Percentiles rank a stretch among this genome's conserved stretches.
phyloP scores from a whole-genome alignment of 768 basidiomycete genomes.

The Panus rudis region DNA sequence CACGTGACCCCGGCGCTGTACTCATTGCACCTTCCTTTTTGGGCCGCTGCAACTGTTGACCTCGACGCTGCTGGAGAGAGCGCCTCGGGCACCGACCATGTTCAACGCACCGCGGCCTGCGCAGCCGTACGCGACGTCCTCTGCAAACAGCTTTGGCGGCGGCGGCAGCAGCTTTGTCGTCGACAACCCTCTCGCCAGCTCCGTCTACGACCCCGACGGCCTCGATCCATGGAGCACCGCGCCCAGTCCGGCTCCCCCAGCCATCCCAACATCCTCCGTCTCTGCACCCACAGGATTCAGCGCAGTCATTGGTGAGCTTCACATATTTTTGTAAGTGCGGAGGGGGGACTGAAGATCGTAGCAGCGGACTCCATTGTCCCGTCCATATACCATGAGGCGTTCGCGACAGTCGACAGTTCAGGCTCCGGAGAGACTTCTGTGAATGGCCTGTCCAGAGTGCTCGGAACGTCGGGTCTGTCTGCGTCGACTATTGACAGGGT shows the following conservation, averaged over 20 bases:
- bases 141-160: constrained; percentile 51
- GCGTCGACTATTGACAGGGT: constrained; percentile 83
- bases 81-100: constrained; percentile 35
- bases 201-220: constrained; percentile 62
- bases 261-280: constrained; percentile 35
- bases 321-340: neutral
- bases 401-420: constrained; percentile 62
- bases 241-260: constrained; percentile 65
- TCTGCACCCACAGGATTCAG: constrained; percentile 46
- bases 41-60: neutral
- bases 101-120: constrained; percentile 79
- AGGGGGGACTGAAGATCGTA: neutral
- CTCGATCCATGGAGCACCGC: constrained; percentile 75
- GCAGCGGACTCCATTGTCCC: constrained; percentile 79
- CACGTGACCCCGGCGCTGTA: too few relatives aligned
- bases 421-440: constrained; percentile 76
- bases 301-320: constrained; percentile 57
- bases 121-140: constrained; percentile 55
- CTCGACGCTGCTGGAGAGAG: constrained; percentile 1
- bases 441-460: constrained; percentile 71
- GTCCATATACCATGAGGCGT: constrained; percentile 66
- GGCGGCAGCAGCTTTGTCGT: constrained; percentile 70
- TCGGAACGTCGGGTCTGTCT: constrained; percentile 71
- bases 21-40: too few relatives aligned
- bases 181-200: constrained; percentile 63